These are phyloP conservation scores for Candida odintsovae DNA, from an alignment of 805 yeast species.

Conservation along the genomic window DNA sequence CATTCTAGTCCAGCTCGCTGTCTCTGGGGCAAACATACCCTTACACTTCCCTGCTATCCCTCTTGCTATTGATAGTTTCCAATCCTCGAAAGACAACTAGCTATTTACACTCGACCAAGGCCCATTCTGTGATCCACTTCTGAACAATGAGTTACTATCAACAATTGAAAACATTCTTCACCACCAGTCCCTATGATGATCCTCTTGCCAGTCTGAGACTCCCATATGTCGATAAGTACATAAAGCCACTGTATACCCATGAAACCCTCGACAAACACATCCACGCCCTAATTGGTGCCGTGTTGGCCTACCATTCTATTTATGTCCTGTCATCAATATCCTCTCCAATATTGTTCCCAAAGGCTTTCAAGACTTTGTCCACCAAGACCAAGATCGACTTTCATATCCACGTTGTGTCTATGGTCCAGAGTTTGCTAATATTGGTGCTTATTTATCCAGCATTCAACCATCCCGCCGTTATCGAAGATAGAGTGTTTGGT, in stretches of 20 bases:
- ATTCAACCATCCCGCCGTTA: constrained; percentile 46
- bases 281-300: constrained; percentile 26
- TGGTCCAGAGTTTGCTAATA: constrained; percentile 73
- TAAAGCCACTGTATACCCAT: constrained; percentile 21
- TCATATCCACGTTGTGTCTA: constrained; percentile 82
- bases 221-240: constrained; percentile 25
- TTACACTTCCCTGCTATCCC: no score
- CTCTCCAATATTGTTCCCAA: constrained; percentile 19
- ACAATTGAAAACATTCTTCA: not conserved
- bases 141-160: not conserved
- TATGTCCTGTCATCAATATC: constrained; percentile 18
- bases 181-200: constrained; percentile 16
- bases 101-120: no score
- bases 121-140: not conserved
- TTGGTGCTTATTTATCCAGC: constrained; percentile 53
- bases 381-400: constrained; percentile 57
- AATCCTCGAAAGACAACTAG: no score
- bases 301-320: constrained; percentile 25
- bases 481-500: constrained; percentile 41
- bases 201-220: constrained; percentile 21
- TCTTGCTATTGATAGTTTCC: no score
- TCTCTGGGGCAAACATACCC: no score
- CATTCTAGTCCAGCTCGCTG: no score
- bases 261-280: constrained; percentile 23
- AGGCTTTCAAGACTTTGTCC: constrained; percentile 19